phyloP scores from a whole-genome alignment of 257 asterid genomes.

The Nemophila menziesii region DNA sequence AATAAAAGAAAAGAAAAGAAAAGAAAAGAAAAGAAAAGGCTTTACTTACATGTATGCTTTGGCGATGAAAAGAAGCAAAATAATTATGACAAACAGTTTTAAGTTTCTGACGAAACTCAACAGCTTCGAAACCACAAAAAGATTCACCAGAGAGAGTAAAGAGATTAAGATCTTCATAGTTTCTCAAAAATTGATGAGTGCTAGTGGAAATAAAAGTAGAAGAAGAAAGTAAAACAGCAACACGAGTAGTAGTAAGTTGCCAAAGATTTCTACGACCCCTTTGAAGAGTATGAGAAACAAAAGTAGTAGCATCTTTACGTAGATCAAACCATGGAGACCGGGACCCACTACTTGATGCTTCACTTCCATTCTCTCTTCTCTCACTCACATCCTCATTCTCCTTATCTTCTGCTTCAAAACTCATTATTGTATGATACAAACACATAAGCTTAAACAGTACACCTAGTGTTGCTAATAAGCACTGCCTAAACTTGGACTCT shows the following conservation, averaged over 20 bases:
- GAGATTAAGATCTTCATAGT: conserved; percentile 76
- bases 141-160: conserved; percentile 95
- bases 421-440: conserved; percentile 70
- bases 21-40: too few species aligned
- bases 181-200: conserved; percentile 87
- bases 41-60: conserved; percentile 90
- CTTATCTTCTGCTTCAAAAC: conserved; percentile 65
- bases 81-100: conserved; percentile 77
- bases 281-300: conserved; percentile 72
- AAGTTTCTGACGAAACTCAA: conserved; percentile 92
- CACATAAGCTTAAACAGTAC: conserved; percentile 87
- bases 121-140: conserved; percentile 85
- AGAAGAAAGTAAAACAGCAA: conserved; percentile 90
- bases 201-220: conserved; percentile 77
- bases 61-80: conserved; percentile 91
- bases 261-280: conserved; percentile 95
- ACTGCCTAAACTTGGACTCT: conserved; percentile 89
- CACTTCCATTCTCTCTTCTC: conserved; percentile 85
- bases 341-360: conserved; percentile 95
- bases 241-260: conserved; percentile 95
- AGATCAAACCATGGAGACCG: conserved; percentile 83
- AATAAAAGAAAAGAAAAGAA: too few species aligned
- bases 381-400: conserved; percentile 38
- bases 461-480: conserved; percentile 73
- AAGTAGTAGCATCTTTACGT: conserved; percentile 68